Percentiles rank a stretch among this genome's conserved stretches.
Conservation (phyloP, 805 yeast species). For the Starmerella sirachaensis region DNA sequence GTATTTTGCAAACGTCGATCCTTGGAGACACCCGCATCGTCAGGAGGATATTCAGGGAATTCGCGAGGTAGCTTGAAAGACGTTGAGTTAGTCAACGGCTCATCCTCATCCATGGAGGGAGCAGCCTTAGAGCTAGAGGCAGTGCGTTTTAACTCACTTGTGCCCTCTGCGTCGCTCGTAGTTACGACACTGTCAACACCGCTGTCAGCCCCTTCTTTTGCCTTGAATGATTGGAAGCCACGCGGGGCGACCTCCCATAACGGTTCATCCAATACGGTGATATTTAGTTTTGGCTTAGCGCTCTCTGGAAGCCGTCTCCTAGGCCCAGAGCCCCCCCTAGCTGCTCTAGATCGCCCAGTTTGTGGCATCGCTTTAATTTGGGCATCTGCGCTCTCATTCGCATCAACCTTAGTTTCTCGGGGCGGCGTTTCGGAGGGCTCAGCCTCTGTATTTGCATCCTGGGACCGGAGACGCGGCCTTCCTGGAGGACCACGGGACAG, state of each 20-base stretch:
- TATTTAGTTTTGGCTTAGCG: constrained; percentile 22
- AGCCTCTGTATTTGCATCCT: not conserved
- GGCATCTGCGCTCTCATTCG: constrained; percentile 17
- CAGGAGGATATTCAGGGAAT: no score
- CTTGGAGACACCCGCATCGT: no score
- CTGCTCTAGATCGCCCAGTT: constrained; percentile 20
- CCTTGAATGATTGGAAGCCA: no score
- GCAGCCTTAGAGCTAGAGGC: no score
- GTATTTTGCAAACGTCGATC: no score
- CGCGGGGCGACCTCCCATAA: constrained; percentile 17
- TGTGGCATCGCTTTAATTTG: constrained; percentile 19
- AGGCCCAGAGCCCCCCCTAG: constrained; percentile 27
- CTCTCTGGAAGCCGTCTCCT: constrained; percentile 24
- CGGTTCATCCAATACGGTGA: constrained; percentile 12
- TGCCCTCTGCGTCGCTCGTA: no score
- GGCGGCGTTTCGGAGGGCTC: not conserved
- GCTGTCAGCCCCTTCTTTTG: no score
- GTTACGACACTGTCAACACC: no score
- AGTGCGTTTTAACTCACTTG: no score
- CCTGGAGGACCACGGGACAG: constrained; percentile 22
- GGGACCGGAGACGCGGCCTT: constrained; percentile 8
- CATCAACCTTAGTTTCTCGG: not conserved
- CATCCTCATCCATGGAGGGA: no score
- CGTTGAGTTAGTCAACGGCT: no score
- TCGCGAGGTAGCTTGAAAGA: no score